Conservation (phyloP, 2,329 filamentous ascomycete species). For the Hypoxylon sp. region DNA sequence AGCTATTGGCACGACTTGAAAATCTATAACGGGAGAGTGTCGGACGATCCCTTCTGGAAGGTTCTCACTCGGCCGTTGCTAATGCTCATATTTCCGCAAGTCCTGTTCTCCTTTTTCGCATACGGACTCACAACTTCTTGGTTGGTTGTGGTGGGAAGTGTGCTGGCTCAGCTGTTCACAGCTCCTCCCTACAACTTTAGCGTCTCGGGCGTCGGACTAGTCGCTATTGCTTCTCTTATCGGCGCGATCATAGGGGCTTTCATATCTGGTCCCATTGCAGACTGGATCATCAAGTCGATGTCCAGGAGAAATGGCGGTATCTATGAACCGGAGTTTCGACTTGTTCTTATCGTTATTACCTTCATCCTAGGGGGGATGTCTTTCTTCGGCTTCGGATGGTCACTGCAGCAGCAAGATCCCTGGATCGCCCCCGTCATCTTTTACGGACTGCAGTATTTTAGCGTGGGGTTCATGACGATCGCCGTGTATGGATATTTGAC, state of each 20-base stretch:
- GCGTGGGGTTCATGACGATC: constrained; percentile 43
- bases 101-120: constrained; percentile 52
- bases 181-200: constrained; percentile 62
- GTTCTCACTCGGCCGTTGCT: constrained; percentile 49
- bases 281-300: constrained; percentile 64
- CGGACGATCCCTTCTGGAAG: constrained; percentile 37
- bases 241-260: constrained; percentile 64
- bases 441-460: constrained; percentile 41
- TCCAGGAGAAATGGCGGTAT: constrained; percentile 61
- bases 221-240: constrained; percentile 65
- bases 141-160: constrained; percentile 53
- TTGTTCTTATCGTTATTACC: constrained; percentile 49
- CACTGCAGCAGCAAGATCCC: constrained; percentile 31
- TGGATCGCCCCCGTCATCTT: constrained; percentile 42
- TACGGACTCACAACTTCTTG: constrained; percentile 52
- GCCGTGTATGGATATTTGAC: constrained; percentile 48
- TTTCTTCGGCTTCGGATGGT: constrained; percentile 50
- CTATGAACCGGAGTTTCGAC: constrained; percentile 59
- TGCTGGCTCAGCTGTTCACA: constrained; percentile 54
- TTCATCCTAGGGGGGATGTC: constrained; percentile 47
- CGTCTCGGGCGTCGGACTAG: constrained; percentile 62
- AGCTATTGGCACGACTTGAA: constrained; percentile 35
- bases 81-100: constrained; percentile 53
- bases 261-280: constrained; percentile 65
- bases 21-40: constrained; percentile 33